Evolutionary conservation across 352 stramenopile genomes (phyloP), one percentile per base, ranked within the genome.

Genomic region (Plasmopara viticola): DNA sequence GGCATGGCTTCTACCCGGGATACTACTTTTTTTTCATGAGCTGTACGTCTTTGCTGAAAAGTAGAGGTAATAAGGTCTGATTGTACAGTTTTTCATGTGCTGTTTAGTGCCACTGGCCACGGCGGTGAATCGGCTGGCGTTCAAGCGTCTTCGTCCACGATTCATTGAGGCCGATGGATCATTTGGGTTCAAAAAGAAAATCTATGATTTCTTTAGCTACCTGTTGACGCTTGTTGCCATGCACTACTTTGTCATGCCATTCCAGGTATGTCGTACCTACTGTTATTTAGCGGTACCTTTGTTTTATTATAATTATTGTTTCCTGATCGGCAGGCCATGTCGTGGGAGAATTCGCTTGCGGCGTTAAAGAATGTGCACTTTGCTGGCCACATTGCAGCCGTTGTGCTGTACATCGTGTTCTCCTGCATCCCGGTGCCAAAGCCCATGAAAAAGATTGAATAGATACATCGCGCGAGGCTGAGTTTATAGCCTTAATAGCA

Each of bases 1-100:
- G 96, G 96, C 96, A 99, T 70, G 96, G 96, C n/a, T 98, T 99
- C 58, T 99, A 99, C 65, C 94, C 95, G 9, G 95, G 95, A 12
- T 99, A 98, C 77, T 98, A 98, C 70, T 60, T 97, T 9, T 97
- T 98, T 68, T 98, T 98, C 74, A 39, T 54, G 20, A 25, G 20
- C 20, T 25, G 20, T 25, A 25, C 20, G 20, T 25, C 20, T 25
- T 3, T 25, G 3, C 20, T 25, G 20, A 3, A 25, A 25, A 25
- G 20, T 25, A 1, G 20, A 25, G 20, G 3, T 3, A 3, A 25
- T 25, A 25, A 25, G 20, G 20, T 25, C 20, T 25, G 20, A 25
- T 25, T 25, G 20, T 25, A 25, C 20, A 25, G 1, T 3, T 25
- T 25, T 25, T 25, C 20, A 25, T 25, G 20, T 25, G 20, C 20